These are phyloP conservation scores for Rhododendron molle DNA, from an alignment of 148 eudicot genomes.

Conservation along the genomic window DNA sequence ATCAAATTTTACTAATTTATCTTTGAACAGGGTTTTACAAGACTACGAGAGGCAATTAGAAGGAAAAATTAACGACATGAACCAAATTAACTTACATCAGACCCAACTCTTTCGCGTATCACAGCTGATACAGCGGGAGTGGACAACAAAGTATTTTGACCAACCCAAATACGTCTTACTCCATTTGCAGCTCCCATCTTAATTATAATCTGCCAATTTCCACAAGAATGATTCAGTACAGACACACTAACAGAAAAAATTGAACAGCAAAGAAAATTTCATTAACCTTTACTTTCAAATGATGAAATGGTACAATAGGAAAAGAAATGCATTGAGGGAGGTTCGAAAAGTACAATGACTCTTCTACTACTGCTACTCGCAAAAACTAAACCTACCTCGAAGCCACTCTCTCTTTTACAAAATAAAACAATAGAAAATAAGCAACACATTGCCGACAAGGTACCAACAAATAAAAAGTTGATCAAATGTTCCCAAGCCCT, in stretches of 20 bases:
- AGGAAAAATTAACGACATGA: not conserved
- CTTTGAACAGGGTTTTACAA: not conserved
- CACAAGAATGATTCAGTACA: not conserved
- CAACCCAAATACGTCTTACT: conserved; percentile 94
- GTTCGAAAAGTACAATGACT: not conserved
- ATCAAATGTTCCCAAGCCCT: not conserved
- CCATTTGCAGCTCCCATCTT: conserved; percentile 99
- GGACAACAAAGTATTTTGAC: conserved; percentile 84
- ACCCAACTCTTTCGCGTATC: conserved; percentile 87
- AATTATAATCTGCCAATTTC: conserved; percentile 62
- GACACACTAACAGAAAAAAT: not conserved
- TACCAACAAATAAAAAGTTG: not conserved
- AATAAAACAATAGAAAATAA: not conserved
- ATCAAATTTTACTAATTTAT: not conserved
- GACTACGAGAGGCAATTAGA: not conserved
- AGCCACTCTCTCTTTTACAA: not conserved
- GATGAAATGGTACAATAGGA: not conserved
- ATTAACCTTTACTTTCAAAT: not conserved
- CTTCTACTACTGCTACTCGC: not conserved
- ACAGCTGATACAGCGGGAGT: conserved; percentile 99
- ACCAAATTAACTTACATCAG: conserved; percentile 59
- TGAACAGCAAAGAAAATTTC: not conserved
- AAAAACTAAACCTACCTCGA: not conserved
- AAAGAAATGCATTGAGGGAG: not conserved
- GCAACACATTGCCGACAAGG: not conserved